A percentile compares a stretch with the other conserved stretches of the same genome.
phyloP scores from a whole-genome alignment of 306 rosid genomes.

The Rosa persica region DNA sequence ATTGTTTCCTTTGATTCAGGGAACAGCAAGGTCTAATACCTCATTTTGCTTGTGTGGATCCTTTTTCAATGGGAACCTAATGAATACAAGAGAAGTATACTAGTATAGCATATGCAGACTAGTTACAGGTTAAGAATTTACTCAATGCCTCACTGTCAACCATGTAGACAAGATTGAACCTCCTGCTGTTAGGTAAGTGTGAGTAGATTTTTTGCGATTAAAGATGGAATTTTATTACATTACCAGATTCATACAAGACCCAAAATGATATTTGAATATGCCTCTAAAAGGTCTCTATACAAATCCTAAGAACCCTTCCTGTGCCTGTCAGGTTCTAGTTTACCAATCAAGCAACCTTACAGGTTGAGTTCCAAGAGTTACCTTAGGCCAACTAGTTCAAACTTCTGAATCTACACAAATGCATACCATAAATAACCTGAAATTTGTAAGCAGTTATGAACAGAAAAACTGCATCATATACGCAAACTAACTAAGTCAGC shows the following conservation, averaged over 20 bases:
- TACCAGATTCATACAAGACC: conserved; percentile 23
- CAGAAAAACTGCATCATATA: too few species aligned
- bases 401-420: conserved; percentile 52
- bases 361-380: conserved; percentile 30
- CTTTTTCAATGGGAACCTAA: too few species aligned
- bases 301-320: conserved; percentile 38
- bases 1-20: conserved; percentile 42
- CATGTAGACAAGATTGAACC: too few species aligned
- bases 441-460: too few species aligned
- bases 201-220: conserved; percentile 2
- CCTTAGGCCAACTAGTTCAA: conserved; percentile 5
- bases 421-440: conserved; percentile 17
- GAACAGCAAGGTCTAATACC: conserved; percentile 37
- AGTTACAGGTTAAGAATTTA: too few species aligned
- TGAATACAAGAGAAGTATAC: too few species aligned
- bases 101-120: too few species aligned
- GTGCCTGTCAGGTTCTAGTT: conserved; percentile 28
- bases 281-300: conserved; percentile 28
- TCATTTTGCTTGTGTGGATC: conserved; percentile 4
- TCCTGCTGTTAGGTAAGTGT: not conserved
- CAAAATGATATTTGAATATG: conserved; percentile 31
- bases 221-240: conserved; percentile 18
- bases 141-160: too few species aligned
- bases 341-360: conserved; percentile 34
- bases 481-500: too few species aligned